phyloP scores from a whole-genome alignment of 345 rosid species.

The Boechera stricta region DNA sequence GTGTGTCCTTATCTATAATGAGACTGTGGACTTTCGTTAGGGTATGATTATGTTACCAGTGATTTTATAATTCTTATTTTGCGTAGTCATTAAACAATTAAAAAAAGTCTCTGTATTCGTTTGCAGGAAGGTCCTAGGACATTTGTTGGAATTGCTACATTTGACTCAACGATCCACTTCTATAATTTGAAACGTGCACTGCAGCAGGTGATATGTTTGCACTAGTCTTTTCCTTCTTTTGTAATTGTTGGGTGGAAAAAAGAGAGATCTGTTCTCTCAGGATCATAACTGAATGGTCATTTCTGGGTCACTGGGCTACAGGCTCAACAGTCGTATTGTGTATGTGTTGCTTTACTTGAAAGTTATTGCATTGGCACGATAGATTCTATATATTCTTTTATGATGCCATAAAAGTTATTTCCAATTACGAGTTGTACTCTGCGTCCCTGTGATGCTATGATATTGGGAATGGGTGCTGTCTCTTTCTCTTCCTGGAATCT shows the following conservation, averaged over 20 bases:
- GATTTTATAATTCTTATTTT: neutral
- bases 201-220: conserved; percentile 67
- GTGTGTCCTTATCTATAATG: conserved; percentile 22
- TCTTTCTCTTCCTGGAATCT: conserved; percentile 23
- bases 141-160: conserved; percentile 96
- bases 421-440: conserved; percentile 16
- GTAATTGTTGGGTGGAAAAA: conserved; percentile 26
- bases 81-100: conserved; percentile 5
- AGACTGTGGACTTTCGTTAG: conserved; percentile 20
- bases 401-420: conserved; percentile 10
- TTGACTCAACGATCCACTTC: conserved; percentile 94
- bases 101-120: conserved; percentile 5
- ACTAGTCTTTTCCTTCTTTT: conserved; percentile 19
- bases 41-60: neutral
- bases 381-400: neutral
- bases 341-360: conserved; percentile 8
- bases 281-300: neutral
- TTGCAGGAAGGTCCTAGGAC: conserved; percentile 97
- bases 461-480: neutral
- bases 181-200: conserved; percentile 93
- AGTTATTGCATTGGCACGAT: conserved; percentile 6
- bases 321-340: conserved; percentile 5
- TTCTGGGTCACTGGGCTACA: conserved; percentile 10
- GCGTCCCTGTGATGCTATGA: conserved; percentile 16
- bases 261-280: conserved; percentile 4